Percentiles rank a stretch among this genome's conserved stretches.
phyloP scores from a whole-genome alignment of 768 basidiomycete species.

The Boletus subcaerulescens region DNA sequence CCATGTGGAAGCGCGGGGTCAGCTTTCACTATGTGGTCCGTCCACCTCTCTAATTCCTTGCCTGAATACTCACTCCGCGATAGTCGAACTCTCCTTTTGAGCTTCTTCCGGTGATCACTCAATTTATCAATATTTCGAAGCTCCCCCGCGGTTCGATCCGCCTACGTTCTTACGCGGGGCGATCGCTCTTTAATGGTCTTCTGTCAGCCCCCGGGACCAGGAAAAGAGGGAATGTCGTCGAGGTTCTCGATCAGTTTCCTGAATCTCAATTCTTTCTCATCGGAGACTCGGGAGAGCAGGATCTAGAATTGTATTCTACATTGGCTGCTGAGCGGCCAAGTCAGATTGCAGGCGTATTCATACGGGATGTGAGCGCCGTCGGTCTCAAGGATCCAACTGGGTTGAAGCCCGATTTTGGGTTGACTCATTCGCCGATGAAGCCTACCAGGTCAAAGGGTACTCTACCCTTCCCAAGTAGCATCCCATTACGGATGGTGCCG shows the following conservation, averaged over 20 bases:
- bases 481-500: constrained; percentile 1
- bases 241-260: constrained; percentile 72
- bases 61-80: constrained; percentile 3
- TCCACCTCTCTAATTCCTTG: constrained; percentile 10
- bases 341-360: constrained; percentile 77
- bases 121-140: constrained; percentile 68
- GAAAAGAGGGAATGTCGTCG: constrained; percentile 78
- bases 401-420: constrained; percentile 5
- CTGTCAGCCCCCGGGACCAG: constrained; percentile 78
- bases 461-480: not conserved
- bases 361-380: constrained; percentile 64
- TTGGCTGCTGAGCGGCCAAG: constrained; percentile 65
- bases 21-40: constrained; percentile 88
- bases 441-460: constrained; percentile 3
- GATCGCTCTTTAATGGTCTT: constrained; percentile 79
- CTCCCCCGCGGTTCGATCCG: constrained; percentile 76
- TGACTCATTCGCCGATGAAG: constrained; percentile 3
- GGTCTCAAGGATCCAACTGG: constrained; percentile 66
- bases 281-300: constrained; percentile 94
- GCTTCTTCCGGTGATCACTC: constrained; percentile 70
- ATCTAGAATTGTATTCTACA: constrained; percentile 84
- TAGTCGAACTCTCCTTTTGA: constrained; percentile 90
- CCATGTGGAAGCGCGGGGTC: constrained; percentile 68
- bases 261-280: constrained; percentile 77
- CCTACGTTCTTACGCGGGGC: constrained; percentile 81